These are phyloP conservation scores for Epicoccum nigrum DNA, from an alignment of 2,329 filamentous ascomycete species.

Conservation along the genomic window DNA sequence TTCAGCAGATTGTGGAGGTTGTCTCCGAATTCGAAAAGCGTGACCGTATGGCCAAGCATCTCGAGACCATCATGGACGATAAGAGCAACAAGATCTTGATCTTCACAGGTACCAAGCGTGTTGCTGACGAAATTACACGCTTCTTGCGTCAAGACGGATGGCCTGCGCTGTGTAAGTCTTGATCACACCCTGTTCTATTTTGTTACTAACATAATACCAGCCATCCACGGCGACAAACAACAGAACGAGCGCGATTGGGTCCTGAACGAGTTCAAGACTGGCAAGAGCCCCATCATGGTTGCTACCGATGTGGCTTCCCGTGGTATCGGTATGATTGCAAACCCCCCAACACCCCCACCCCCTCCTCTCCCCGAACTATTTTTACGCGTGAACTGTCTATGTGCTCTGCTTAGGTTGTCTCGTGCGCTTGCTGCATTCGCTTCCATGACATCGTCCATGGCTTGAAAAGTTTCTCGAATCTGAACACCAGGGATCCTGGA, in stretches of 20 bases:
- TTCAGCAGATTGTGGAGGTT: conserved; percentile 97
- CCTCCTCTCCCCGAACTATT: conserved; percentile 49
- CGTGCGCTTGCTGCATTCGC: conserved; percentile 74
- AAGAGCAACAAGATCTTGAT: conserved; percentile 94
- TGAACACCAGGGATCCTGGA: conserved; percentile 83
- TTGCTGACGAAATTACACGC: conserved; percentile 96
- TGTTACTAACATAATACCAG: conserved; percentile 58
- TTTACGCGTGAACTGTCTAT: conserved; percentile 67
- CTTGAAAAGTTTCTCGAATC: conserved; percentile 83
- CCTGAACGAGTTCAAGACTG: conserved; percentile 98
- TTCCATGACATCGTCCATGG: conserved; percentile 91
- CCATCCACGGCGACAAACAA: conserved; percentile 99
- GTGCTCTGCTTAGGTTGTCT: conserved; percentile 92
- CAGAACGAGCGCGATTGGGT: conserved; percentile 99
- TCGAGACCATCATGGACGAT: conserved; percentile 97
- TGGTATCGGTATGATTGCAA: conserved; percentile 98
- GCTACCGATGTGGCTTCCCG: conserved; percentile 99
- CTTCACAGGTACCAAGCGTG: conserved; percentile 85
- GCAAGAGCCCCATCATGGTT: conserved; percentile 99
- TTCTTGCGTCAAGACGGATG: conserved; percentile 98
- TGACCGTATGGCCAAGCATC: conserved; percentile 94
- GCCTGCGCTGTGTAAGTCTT: conserved; percentile 85
- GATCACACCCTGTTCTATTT: neutral
- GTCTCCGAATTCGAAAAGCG: conserved; percentile 97
- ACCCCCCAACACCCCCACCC: conserved; percentile 54